Base-by-base conservation (phyloP, 495 filamentous ascomycete species). In the Penicillium psychrofluorescens region DNA sequence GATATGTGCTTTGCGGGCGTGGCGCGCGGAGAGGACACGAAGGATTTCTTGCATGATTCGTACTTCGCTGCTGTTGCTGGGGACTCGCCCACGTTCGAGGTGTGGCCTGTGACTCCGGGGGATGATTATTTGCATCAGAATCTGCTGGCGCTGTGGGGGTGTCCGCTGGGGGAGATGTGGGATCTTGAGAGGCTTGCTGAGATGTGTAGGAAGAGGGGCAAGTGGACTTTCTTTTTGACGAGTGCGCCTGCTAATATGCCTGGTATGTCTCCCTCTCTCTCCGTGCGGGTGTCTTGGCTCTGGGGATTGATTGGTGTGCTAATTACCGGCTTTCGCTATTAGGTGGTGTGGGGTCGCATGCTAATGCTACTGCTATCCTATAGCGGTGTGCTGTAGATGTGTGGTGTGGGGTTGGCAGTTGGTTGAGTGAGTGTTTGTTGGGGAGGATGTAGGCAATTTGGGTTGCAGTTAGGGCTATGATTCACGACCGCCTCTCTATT, bases 151-250 rank as follows among this genome's bases (percentile, higher is more conserved):
- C 58, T 81, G 48, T 88, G 84, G 72, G 85, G 75, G 0, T 71
- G 71, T 54, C 78, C 78, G 11, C 49, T 81, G 40, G 78, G 78
- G 7, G 78, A 81, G 61, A 79, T 81, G 73, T 67, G 76, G 50
- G 76, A 80, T 68, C 58, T 80, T 45, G 78, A 81, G 50, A 56
- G 43, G 11, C 41, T 81, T 40, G 66, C 70, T 10, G 38, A 45
- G 49, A 65, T 55, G 33, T 80, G 78, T 59, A 46, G 68, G 36
- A 62, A 71, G 57, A 40, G 64, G 39, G 74, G 75, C 11, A 71
- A 72, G 53, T 88, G 84, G 75, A 76, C 68, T 28, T 86, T 88
- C 55, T 76, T 89, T 50, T 60, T 88, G 40, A 83, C 79, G 1
- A 81, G 77, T 58, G 70, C 65, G 28, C 79, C 79, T 15, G 60